Percentiles rank a stretch among this genome's conserved stretches.
These are phyloP conservation scores for Mortierella sp. DNA, from an alignment of 371 early-diverging fungal species.

Conservation along the genomic window DNA sequence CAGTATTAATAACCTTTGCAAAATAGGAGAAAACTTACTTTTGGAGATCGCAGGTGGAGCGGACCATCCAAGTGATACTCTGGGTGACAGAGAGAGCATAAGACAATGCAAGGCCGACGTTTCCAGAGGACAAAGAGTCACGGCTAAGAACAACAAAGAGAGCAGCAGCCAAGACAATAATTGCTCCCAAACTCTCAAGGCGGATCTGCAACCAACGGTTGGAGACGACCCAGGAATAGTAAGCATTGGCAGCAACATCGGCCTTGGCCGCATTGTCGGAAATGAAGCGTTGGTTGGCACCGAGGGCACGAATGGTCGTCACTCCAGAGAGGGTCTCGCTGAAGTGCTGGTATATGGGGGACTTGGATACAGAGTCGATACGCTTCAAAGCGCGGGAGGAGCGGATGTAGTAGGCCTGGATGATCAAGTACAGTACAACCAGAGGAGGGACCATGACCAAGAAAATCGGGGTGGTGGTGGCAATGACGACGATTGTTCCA, in stretches of 20 bases:
- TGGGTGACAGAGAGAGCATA: conserved; percentile 74
- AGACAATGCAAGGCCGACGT: conserved; percentile 69
- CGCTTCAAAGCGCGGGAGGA: conserved; percentile 83
- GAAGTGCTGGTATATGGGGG: conserved; percentile 88
- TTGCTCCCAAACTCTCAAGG: conserved; percentile 58
- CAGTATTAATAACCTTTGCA: background rate
- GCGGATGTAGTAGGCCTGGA: conserved; percentile 76
- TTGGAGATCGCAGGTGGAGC: conserved; percentile 57
- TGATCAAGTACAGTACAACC: conserved; percentile 64
- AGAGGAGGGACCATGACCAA: conserved; percentile 29
- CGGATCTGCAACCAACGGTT: conserved; percentile 81
- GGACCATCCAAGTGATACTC: conserved; percentile 51
- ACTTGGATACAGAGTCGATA: conserved; percentile 82
- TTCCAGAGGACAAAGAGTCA: conserved; percentile 38
- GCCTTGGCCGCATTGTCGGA: conserved; percentile 61
- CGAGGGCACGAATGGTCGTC: conserved; percentile 82
- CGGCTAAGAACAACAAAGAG: conserved; percentile 51
- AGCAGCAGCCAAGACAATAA: conserved; percentile 67
- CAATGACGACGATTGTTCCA: conserved; percentile 37
- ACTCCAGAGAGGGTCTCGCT: conserved; percentile 82
- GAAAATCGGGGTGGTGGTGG: conserved; percentile 32
- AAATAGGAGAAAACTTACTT: conserved; percentile 22
- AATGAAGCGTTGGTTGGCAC: conserved; percentile 66
- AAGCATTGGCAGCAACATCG: conserved; percentile 61
- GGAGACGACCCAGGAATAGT: conserved; percentile 65